Evolutionary conservation across 2,329 filamentous ascomycete genomes (phyloP).

Genomic region (Atkinsonella hypoxylon): DNA sequence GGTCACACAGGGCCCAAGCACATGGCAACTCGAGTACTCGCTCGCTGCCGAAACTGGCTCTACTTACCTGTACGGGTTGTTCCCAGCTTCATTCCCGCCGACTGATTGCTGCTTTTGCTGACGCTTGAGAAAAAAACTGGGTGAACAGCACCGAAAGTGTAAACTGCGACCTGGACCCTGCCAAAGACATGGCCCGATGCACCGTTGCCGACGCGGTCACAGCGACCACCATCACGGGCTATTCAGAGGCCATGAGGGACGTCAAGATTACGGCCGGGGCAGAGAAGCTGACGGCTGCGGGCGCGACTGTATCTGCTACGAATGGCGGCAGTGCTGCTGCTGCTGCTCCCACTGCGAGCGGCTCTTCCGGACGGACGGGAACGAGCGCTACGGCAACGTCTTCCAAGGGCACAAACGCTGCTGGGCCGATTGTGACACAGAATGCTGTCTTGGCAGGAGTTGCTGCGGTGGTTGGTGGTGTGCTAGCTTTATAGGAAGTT

Average conservation of each 20-base stretch:
- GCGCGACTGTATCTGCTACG: slow-evolving; percentile 5
- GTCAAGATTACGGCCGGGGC: slow-evolving; percentile 27
- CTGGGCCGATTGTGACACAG: slow-evolving; percentile 20
- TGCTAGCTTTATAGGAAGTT: slow-evolving; percentile 20
- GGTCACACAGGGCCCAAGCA: slow-evolving; percentile 18
- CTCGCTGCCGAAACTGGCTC: not conserved
- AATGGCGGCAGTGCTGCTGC: slow-evolving; percentile 5
- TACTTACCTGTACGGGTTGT: not conserved
- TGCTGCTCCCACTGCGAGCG: slow-evolving; percentile 3
- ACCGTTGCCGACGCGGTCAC: not conserved
- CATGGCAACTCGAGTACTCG: slow-evolving; percentile 11
- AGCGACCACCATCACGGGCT: slow-evolving; percentile 8
- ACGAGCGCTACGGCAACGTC: slow-evolving; percentile 8
- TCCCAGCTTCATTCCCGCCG: no score
- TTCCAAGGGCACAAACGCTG: slow-evolving; percentile 16
- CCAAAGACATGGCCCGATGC: slow-evolving; percentile 15
- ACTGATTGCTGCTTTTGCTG: not conserved
- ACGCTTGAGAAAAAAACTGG: not conserved
- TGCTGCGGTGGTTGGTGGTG: slow-evolving; percentile 22
- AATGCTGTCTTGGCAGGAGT: slow-evolving; percentile 24
- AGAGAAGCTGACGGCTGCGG: slow-evolving; percentile 20
- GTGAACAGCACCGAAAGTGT: slow-evolving; percentile 10
- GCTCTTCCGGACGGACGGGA: slow-evolving; percentile 9
- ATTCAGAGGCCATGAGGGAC: slow-evolving; percentile 13
- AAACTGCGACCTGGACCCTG: slow-evolving; percentile 15